Conservation (phyloP, 108 stramenopile genomes). For the Nitzschia inconspicua region DNA sequence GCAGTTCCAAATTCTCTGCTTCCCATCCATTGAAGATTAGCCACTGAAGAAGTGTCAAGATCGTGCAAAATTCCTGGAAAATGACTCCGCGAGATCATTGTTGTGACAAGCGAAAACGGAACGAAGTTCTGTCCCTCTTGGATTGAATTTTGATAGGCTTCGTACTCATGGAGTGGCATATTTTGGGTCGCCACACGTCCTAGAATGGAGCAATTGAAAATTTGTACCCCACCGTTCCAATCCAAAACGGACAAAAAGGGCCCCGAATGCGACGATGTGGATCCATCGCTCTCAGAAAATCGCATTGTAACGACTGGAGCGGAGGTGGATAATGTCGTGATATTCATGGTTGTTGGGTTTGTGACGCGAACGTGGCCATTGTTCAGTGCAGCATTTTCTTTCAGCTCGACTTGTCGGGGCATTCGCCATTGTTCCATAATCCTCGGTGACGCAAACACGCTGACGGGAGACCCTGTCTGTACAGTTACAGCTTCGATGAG, state of each 20-base stretch:
- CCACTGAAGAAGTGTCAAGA: neutral
- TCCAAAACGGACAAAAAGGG: conserved; percentile 58
- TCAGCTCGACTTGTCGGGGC: conserved; percentile 32
- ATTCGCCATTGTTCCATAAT: conserved; percentile 43
- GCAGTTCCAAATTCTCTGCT: neutral
- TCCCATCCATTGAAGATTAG: conserved; percentile 16
- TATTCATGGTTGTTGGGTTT: neutral
- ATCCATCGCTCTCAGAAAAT: conserved; percentile 4
- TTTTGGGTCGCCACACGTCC: conserved; percentile 36
- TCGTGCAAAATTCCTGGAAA: conserved; percentile 7
- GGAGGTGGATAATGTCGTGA: conserved; percentile 30
- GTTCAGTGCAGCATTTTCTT: neutral
- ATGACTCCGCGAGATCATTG: conserved; percentile 3
- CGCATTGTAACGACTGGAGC: conserved; percentile 40
- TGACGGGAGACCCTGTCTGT: conserved; percentile 44
- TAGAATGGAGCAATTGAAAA: conserved; percentile 55
- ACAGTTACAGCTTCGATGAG: conserved; percentile 32
- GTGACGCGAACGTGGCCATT: neutral
- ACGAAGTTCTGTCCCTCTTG: neutral
- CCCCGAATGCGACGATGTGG: neutral
- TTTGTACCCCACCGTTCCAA: conserved; percentile 66
- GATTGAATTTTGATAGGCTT: neutral
- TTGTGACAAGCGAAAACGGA: conserved; percentile 9
- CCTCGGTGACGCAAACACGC: conserved; percentile 37
- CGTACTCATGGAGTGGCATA: conserved; percentile 18